Evolutionary conservation across 2,329 filamentous ascomycete species (phyloP).

Genomic region (Zymoseptoria tritici): DNA sequence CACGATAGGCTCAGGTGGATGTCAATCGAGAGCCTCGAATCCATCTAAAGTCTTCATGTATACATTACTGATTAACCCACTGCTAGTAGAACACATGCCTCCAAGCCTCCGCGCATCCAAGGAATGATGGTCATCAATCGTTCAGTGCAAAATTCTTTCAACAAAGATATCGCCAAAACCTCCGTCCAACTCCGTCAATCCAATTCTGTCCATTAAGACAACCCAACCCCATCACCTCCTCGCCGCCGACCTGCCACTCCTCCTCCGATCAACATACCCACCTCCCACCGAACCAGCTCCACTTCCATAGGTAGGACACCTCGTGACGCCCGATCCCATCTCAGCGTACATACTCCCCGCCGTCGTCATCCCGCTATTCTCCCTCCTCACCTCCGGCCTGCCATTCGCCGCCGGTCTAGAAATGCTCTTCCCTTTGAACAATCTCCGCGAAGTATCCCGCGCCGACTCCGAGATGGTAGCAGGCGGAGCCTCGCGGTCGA

Average conservation of each 20-base stretch:
- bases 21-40: background rate
- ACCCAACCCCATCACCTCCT: background rate
- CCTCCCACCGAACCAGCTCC: background rate
- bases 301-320: background rate
- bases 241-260: background rate
- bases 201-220: background rate
- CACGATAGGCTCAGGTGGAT: too few relatives aligned
- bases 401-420: background rate
- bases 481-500: constrained; percentile 13
- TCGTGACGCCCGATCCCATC: background rate
- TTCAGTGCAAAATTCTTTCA: background rate
- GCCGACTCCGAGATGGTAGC: constrained; percentile 13
- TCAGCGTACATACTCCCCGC: background rate
- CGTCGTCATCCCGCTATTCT: background rate
- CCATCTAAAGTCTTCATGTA: background rate
- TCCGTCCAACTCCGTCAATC: background rate
- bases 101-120: background rate
- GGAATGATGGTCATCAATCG: background rate
- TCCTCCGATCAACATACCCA: background rate
- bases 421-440: constrained; percentile 2
- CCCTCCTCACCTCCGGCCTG: background rate
- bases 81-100: background rate
- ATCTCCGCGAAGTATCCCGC: constrained; percentile 13
- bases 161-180: background rate
- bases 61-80: background rate